Conservation (phyloP, 306 rosid species). For the Pyrus communis region DNA sequence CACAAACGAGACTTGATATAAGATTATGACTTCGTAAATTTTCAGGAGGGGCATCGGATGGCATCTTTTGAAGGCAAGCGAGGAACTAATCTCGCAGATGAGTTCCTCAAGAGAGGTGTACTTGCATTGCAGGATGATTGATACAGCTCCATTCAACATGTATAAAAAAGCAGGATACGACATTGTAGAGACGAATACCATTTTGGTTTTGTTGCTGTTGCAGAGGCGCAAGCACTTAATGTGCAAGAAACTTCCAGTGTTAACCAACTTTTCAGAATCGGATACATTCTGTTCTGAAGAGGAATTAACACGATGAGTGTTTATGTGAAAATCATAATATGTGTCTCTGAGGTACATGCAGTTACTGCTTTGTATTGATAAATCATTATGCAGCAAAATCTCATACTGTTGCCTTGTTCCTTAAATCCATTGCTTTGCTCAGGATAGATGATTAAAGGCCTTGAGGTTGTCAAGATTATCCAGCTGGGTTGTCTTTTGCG, state of each 20-base stretch:
- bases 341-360: conserved; percentile 27
- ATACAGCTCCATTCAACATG: conserved; percentile 80
- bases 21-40: conserved; percentile 20
- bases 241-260: conserved; percentile 65
- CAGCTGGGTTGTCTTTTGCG: conserved; percentile 16
- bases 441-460: conserved; percentile 8
- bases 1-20: background rate
- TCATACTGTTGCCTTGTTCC: conserved; percentile 3
- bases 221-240: conserved; percentile 94
- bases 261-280: conserved; percentile 29
- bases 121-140: conserved; percentile 87
- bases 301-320: conserved; percentile 23
- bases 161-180: conserved; percentile 69
- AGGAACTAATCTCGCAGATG: conserved; percentile 70
- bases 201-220: conserved; percentile 60
- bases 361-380: background rate
- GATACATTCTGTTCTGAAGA: conserved; percentile 30
- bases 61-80: conserved; percentile 93
- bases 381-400: background rate
- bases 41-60: conserved; percentile 93
- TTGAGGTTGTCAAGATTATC: conserved; percentile 17
- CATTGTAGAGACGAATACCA: conserved; percentile 60
- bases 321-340: conserved; percentile 7
- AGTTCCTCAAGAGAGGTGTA: conserved; percentile 65
- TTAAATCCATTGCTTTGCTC: conserved; percentile 15